Percentiles rank a stretch among this genome's conserved stretches.
Evolutionary conservation across 2,329 filamentous ascomycete species (phyloP).

Genomic region (Botrytis cinerea): DNA sequence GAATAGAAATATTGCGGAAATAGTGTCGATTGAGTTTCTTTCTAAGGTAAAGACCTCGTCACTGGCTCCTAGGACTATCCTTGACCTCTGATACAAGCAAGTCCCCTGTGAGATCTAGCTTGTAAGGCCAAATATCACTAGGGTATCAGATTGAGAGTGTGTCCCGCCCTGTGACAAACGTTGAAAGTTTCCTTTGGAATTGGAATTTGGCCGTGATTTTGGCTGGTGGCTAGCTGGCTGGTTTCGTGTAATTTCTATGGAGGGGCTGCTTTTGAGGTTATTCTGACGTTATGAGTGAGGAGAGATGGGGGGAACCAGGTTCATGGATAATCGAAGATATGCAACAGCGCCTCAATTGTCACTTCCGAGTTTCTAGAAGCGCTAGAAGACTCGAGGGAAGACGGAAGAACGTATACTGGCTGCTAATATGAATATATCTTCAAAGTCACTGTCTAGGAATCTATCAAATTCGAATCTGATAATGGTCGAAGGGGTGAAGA

Average conservation of each 20-base stretch:
- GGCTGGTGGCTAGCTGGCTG: background rate
- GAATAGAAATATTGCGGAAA: slow-evolving; percentile 20
- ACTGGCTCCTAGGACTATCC: slow-evolving; percentile 36
- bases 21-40: slow-evolving; percentile 15
- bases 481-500: background rate
- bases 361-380: slow-evolving; percentile 16
- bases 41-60: slow-evolving; percentile 34
- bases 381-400: background rate
- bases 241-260: slow-evolving; percentile 9
- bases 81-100: slow-evolving; percentile 37
- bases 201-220: slow-evolving; percentile 14
- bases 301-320: background rate
- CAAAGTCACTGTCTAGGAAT: background rate
- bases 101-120: slow-evolving; percentile 36
- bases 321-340: slow-evolving; percentile 10
- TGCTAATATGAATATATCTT: background rate
- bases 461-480: background rate
- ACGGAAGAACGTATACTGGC: background rate
- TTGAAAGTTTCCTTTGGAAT: slow-evolving; percentile 16
- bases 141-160: slow-evolving; percentile 25
- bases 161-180: slow-evolving; percentile 21
- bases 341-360: background rate
- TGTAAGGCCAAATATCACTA: slow-evolving; percentile 34
- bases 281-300: slow-evolving; percentile 8
- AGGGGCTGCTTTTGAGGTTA: slow-evolving; percentile 5